Conservation (phyloP, 768 basidiomycete species). For the Trametes cingulata region DNA sequence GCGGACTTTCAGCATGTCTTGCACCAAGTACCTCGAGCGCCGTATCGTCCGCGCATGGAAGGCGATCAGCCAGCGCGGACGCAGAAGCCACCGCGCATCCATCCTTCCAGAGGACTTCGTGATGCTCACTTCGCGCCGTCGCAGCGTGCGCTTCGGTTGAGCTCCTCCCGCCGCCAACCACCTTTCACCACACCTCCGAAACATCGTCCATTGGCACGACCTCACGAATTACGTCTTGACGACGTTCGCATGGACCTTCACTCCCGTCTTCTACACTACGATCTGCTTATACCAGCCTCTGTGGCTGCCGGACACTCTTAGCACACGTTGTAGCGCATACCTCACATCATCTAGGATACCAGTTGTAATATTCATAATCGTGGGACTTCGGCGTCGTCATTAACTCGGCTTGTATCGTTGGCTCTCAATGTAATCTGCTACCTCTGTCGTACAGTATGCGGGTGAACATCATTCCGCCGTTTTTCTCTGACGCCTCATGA, state of each 20-base stretch:
- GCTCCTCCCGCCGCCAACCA: background rate
- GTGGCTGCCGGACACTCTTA: too few species aligned
- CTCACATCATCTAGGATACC: too few species aligned
- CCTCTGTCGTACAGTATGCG: too few species aligned
- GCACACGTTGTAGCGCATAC: too few species aligned
- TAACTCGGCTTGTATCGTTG: too few species aligned
- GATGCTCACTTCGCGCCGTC: slow-evolving; percentile 56
- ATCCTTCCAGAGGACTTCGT: slow-evolving; percentile 61
- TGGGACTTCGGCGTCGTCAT: too few species aligned
- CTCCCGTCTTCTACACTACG: too few species aligned
- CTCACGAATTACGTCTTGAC: background rate
- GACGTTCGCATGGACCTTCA: background rate
- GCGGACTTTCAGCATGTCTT: slow-evolving; percentile 31
- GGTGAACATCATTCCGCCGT: too few species aligned
- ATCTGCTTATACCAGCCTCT: too few species aligned
- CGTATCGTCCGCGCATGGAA: slow-evolving; percentile 65
- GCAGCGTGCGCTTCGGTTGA: slow-evolving; percentile 47
- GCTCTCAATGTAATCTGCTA: too few species aligned
- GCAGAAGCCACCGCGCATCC: slow-evolving; percentile 53
- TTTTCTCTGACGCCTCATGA: too few species aligned
- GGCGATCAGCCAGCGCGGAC: slow-evolving; percentile 52
- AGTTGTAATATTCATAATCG: too few species aligned
- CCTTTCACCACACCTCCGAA: background rate
- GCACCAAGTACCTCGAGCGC: slow-evolving; percentile 54
- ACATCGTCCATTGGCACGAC: background rate